Conservation (phyloP, 2,329 filamentous ascomycete genomes). For the Fusarium coffeatum region DNA sequence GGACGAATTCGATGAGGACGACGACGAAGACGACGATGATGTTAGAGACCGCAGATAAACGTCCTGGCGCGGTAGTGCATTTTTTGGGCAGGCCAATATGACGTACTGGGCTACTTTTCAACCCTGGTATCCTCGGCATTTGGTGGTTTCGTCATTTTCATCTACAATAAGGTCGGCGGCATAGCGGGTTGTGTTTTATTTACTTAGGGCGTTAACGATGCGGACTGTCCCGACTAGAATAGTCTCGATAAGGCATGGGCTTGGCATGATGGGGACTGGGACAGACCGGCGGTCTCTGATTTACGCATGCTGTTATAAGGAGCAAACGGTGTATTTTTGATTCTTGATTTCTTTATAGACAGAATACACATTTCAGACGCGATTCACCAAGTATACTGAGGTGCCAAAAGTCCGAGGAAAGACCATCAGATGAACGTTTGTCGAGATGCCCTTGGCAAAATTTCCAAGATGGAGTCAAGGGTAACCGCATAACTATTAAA, state of each 20-base stretch:
- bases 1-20: constrained; percentile 69
- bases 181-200: constrained; percentile 43
- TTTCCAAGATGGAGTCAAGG: neutral
- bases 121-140: neutral
- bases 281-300: constrained; percentile 22
- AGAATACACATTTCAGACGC: constrained; percentile 11
- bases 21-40: constrained; percentile 64
- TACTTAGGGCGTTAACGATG: constrained; percentile 38
- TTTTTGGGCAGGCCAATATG: constrained; percentile 1
- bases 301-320: constrained; percentile 32
- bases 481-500: neutral
- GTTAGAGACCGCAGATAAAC: constrained; percentile 51
- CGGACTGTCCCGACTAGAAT: constrained; percentile 28
- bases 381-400: neutral
- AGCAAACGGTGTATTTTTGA: constrained; percentile 34
- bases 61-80: neutral
- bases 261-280: constrained; percentile 28
- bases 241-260: constrained; percentile 6
- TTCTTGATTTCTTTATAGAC: constrained; percentile 32
- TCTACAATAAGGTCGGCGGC: constrained; percentile 31
- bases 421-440: neutral
- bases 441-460: neutral
- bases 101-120: neutral
- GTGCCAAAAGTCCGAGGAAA: neutral
- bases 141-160: constrained; percentile 30